Evolutionary conservation across 345 rosid species (phyloP).

Genomic region (Brassica juncea): DNA sequence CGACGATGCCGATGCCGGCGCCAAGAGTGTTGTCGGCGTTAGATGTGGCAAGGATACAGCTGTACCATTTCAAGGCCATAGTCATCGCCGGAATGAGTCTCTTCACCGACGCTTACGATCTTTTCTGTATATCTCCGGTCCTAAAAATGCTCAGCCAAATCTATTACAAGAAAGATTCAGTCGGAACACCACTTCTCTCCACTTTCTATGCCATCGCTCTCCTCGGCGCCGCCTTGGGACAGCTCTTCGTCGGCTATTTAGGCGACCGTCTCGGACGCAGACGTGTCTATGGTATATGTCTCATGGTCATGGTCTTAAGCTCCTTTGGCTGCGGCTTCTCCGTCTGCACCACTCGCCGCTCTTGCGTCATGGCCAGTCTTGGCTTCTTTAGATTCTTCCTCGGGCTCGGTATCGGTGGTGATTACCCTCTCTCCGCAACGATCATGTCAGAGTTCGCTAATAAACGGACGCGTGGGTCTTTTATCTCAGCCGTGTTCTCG

Average conservation of each 20-base stretch:
- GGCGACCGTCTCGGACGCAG: conserved; percentile 69
- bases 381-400: conserved; percentile 64
- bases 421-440: conserved; percentile 75
- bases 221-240: conserved; percentile 64
- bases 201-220: conserved; percentile 49
- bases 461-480: conserved; percentile 66
- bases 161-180: conserved; percentile 27
- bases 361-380: conserved; percentile 59
- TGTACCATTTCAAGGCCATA: conserved; percentile 52
- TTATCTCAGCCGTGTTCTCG: conserved; percentile 71
- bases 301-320: conserved; percentile 57
- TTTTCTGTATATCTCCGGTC: conserved; percentile 48
- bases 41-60: conserved; percentile 47
- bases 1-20: conserved; percentile 9
- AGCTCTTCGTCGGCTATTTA: conserved; percentile 56
- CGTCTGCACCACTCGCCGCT: conserved; percentile 46
- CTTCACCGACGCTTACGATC: conserved; percentile 55
- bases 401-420: conserved; percentile 77
- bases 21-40: conserved; percentile 38
- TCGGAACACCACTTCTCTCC: conserved; percentile 33
- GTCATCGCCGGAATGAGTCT: conserved; percentile 56
- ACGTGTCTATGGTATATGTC: conserved; percentile 56
- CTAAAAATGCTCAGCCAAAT: conserved; percentile 50
- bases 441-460: conserved; percentile 86
- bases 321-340: conserved; percentile 70